Conservation (phyloP, 2,329 filamentous ascomycete genomes). For the Zelopaecilomyces penicillatus region DNA sequence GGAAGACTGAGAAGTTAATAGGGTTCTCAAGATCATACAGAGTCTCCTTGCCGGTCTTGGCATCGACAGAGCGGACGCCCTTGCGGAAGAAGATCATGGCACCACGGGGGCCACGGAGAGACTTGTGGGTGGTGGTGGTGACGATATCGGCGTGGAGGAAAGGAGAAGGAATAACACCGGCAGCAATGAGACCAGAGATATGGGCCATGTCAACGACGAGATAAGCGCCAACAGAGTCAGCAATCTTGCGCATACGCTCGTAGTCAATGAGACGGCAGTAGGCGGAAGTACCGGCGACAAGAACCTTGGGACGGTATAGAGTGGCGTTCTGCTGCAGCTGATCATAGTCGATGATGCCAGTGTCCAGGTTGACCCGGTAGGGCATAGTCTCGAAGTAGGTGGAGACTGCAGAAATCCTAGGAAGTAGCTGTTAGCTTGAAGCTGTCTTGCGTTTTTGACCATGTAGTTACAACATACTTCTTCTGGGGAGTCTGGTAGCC, state of each 20-base stretch:
- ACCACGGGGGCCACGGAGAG: slow-evolving; percentile 89
- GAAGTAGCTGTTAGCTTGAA: slow-evolving; percentile 1
- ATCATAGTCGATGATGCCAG: slow-evolving; percentile 96
- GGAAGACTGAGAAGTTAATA: slow-evolving; percentile 99
- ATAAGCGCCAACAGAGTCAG: slow-evolving; percentile 88
- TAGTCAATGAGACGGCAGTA: slow-evolving; percentile 99
- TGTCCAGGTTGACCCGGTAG: slow-evolving; percentile 82
- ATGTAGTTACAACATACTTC: slow-evolving; percentile 52
- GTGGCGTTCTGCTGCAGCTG: slow-evolving; percentile 80
- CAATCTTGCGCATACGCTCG: slow-evolving; percentile 89
- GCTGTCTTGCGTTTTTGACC: neutral
- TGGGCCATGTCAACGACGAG: slow-evolving; percentile 97
- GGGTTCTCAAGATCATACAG: slow-evolving; percentile 90
- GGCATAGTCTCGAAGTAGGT: slow-evolving; percentile 99
- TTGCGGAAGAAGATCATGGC: slow-evolving; percentile 99
- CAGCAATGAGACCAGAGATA: slow-evolving; percentile 91
- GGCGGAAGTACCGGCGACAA: slow-evolving; percentile 92
- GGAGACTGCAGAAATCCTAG: slow-evolving; percentile 84
- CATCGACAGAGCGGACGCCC: slow-evolving; percentile 80
- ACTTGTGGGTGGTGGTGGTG: slow-evolving; percentile 99
- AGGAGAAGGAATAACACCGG: slow-evolving; percentile 85
- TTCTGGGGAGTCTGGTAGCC: slow-evolving; percentile 93
- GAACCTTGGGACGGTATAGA: slow-evolving; percentile 90
- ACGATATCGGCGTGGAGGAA: slow-evolving; percentile 93
- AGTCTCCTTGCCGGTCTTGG: slow-evolving; percentile 83